phyloP scores from a whole-genome alignment of 805 yeast species.

The Kockiozyma suomiensis region DNA sequence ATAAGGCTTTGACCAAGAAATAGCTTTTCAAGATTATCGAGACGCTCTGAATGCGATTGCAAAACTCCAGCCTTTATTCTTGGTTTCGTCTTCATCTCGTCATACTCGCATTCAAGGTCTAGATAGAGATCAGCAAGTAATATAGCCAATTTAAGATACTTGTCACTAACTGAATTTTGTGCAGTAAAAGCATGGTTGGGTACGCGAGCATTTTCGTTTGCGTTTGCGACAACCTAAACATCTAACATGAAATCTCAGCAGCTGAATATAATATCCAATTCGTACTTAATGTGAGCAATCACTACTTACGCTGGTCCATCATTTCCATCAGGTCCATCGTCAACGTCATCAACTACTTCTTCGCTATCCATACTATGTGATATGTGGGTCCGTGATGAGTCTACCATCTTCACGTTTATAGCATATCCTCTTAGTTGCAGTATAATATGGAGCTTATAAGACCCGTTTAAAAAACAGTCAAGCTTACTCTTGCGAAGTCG shows the following conservation, averaged over 20 bases:
- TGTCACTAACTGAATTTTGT: slow-evolving; percentile 3
- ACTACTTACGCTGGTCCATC: slow-evolving; percentile 7
- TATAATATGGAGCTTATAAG: too few species aligned
- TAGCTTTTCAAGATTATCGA: slow-evolving; percentile 15
- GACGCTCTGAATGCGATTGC: slow-evolving; percentile 16
- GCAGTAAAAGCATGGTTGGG: slow-evolving; percentile 13
- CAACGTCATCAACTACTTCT: neutral
- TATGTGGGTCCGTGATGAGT: too few species aligned
- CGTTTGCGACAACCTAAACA: slow-evolving; percentile 14
- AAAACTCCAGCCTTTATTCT: slow-evolving; percentile 12
- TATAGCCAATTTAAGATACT: neutral
- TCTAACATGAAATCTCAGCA: neutral
- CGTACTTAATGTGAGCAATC: neutral
- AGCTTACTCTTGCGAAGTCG: too few species aligned
- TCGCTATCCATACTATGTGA: neutral
- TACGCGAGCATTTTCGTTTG: slow-evolving; percentile 14
- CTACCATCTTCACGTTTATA: too few species aligned
- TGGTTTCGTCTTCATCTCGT: slow-evolving; percentile 15
- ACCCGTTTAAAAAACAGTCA: too few species aligned
- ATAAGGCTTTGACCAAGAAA: slow-evolving; percentile 16
- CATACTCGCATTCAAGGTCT: slow-evolving; percentile 22
- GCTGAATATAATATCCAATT: too few species aligned
- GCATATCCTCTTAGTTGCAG: neutral
- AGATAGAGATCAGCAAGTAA: neutral
- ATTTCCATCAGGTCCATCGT: neutral